These are phyloP conservation scores for Metschnikowia santaceciliae DNA, from an alignment of 805 yeast species.

Conservation along the genomic window DNA sequence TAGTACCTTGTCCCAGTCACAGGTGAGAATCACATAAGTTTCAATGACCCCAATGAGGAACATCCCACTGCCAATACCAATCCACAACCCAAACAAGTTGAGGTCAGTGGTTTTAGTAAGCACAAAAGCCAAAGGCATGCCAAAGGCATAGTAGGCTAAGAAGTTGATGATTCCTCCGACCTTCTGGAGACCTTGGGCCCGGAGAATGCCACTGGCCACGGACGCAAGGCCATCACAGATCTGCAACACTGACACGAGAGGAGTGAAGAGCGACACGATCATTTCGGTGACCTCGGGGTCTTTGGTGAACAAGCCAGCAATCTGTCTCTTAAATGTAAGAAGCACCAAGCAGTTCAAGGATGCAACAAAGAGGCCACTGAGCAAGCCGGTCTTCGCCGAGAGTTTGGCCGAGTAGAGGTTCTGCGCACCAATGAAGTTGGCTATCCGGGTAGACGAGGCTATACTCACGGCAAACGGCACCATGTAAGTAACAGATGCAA, in stretches of 20 bases:
- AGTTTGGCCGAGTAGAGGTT: slow-evolving; percentile 34
- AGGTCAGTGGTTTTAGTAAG: slow-evolving; percentile 45
- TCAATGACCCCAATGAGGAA: slow-evolving; percentile 50
- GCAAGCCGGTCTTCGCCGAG: slow-evolving; percentile 32
- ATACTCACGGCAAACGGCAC: slow-evolving; percentile 45
- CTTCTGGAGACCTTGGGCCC: slow-evolving; percentile 75
- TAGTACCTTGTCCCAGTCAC: slow-evolving; percentile 51
- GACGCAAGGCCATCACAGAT: slow-evolving; percentile 67
- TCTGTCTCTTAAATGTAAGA: slow-evolving; percentile 41
- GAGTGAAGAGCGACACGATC: slow-evolving; percentile 51
- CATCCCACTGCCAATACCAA: slow-evolving; percentile 67
- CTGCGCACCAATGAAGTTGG: slow-evolving; percentile 43
- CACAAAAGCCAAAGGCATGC: slow-evolving; percentile 61
- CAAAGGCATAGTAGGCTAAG: slow-evolving; percentile 65
- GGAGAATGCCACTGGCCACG: slow-evolving; percentile 65
- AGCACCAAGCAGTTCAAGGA: slow-evolving; percentile 42
- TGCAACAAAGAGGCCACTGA: slow-evolving; percentile 29
- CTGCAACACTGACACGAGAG: slow-evolving; percentile 62
- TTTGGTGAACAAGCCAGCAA: slow-evolving; percentile 57
- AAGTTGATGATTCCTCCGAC: slow-evolving; percentile 70
- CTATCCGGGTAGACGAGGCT: slow-evolving; percentile 42
- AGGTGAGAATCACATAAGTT: slow-evolving; percentile 40
- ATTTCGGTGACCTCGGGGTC: slow-evolving; percentile 54
- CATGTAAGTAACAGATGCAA: slow-evolving; percentile 43
- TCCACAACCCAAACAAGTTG: slow-evolving; percentile 66